Conservation (phyloP, 2,329 filamentous ascomycete genomes). For the Sphaerostilbella broomeana region DNA sequence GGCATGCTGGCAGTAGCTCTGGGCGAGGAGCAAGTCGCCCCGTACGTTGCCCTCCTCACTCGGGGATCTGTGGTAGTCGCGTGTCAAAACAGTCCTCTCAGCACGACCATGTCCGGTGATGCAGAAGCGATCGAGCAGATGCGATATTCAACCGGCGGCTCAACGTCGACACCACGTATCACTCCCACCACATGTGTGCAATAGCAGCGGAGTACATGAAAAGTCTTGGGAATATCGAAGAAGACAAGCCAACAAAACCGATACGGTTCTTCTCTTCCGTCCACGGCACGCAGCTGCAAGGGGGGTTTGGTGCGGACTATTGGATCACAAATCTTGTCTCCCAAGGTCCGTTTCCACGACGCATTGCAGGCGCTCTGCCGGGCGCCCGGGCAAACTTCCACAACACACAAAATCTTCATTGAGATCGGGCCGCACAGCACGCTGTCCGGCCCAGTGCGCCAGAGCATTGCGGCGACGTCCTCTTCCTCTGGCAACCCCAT, state of each 20-base stretch:
- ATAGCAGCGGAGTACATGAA: conserved; percentile 20
- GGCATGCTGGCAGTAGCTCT: conserved; percentile 22
- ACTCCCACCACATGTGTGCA: conserved; percentile 24
- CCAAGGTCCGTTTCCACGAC: conserved; percentile 9
- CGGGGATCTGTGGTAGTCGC: conserved; percentile 22
- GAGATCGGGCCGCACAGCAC: conserved; percentile 19
- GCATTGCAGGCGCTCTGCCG: conserved; percentile 7
- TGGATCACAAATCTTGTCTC: conserved; percentile 13
- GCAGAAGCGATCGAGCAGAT: conserved; percentile 18
- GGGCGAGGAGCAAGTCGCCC: conserved; percentile 2
- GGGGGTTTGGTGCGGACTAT: conserved; percentile 11
- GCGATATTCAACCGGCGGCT: no score
- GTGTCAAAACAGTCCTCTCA: conserved; percentile 26
- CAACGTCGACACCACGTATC: conserved; percentile 22
- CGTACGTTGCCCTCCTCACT: conserved; percentile 2
- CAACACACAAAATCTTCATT: conserved; percentile 12
- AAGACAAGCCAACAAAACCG: background rate
- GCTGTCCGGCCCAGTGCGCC: conserved; percentile 11
- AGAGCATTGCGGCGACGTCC: conserved; percentile 14
- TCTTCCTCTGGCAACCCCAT: background rate
- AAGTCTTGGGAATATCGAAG: conserved; percentile 1
- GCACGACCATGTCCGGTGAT: conserved; percentile 30
- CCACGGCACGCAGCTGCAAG: conserved; percentile 4
- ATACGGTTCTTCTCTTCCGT: conserved; percentile 16
- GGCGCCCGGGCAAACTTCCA: background rate